phyloP scores from a whole-genome alignment of 345 rosid species.

The Sisymbrium altissimum region DNA sequence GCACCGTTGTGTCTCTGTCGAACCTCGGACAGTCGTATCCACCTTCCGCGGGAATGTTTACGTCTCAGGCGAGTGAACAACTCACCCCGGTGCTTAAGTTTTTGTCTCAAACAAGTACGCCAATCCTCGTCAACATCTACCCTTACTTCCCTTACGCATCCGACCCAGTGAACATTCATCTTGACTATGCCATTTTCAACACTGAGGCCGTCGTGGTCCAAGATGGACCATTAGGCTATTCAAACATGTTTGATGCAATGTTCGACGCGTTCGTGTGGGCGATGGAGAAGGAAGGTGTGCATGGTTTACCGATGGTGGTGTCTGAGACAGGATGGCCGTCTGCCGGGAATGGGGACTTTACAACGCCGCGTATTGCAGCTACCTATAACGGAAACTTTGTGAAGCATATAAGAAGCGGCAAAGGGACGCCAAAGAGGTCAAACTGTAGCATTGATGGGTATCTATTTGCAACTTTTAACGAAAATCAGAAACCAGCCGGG shows the following conservation, averaged over 20 bases:
- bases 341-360: conserved; percentile 22
- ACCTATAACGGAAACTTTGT: conserved; percentile 25
- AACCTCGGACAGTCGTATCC: conserved; percentile 37
- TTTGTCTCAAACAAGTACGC: conserved; percentile 2
- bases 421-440: conserved; percentile 44
- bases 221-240: conserved; percentile 34
- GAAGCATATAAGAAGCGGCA: neutral
- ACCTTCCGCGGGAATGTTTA: conserved; percentile 37
- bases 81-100: conserved; percentile 22
- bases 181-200: conserved; percentile 31
- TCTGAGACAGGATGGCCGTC: conserved; percentile 51
- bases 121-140: conserved; percentile 38
- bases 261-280: conserved; percentile 38
- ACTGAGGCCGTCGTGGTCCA: neutral
- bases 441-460: neutral
- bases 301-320: conserved; percentile 20
- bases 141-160: conserved; percentile 46
- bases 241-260: conserved; percentile 40
- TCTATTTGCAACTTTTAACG: conserved; percentile 26
- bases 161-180: conserved; percentile 10
- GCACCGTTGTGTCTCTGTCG: conserved; percentile 8
- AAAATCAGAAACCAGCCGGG: conserved; percentile 20
- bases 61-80: neutral
- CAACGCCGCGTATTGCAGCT: conserved; percentile 17
- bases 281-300: conserved; percentile 26